Evolutionary conservation across 164 flowering plant species (phyloP).

Genomic region (Akebia trifoliata): DNA sequence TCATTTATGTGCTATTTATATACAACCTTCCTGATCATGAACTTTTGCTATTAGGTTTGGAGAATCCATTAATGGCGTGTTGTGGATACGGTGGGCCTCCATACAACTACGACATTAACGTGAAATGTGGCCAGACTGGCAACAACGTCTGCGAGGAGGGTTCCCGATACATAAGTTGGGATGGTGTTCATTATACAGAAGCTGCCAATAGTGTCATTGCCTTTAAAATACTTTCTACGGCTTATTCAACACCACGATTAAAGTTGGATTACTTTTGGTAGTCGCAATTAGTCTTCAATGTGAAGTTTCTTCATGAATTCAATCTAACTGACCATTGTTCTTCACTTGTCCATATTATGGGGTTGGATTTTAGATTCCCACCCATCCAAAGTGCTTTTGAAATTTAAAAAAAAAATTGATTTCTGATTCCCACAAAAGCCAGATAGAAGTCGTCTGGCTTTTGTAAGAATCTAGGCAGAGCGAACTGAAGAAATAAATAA

Average conservation of each 20-base stretch:
- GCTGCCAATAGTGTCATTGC: conserved; percentile 47
- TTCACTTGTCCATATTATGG: neutral
- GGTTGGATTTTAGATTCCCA: neutral
- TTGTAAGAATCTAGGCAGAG: no score
- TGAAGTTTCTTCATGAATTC: neutral
- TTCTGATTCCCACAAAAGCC: no score
- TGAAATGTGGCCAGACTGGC: conserved; percentile 38
- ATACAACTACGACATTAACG: conserved; percentile 38
- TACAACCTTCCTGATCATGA: neutral
- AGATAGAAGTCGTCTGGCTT: no score
- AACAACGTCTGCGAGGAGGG: conserved; percentile 34
- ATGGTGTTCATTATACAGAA: conserved; percentile 68
- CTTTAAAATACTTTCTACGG: conserved; percentile 38
- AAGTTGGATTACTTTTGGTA: conserved; percentile 30
- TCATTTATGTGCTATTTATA: neutral
- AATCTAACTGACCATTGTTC: neutral
- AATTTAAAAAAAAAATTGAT: no score
- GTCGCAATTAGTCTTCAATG: neutral
- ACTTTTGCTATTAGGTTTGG: conserved; percentile 34
- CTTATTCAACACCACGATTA: conserved; percentile 35
- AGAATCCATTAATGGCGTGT: conserved; percentile 45
- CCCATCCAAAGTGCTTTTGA: neutral
- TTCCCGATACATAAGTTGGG: conserved; percentile 42
- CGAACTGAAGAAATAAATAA: no score
- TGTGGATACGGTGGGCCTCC: conserved; percentile 68